Evolutionary conservation across 2,329 filamentous ascomycete species (phyloP), one percentile per base, ranked within the genome.

Genomic region (Aspergillus tubingensis): DNA sequence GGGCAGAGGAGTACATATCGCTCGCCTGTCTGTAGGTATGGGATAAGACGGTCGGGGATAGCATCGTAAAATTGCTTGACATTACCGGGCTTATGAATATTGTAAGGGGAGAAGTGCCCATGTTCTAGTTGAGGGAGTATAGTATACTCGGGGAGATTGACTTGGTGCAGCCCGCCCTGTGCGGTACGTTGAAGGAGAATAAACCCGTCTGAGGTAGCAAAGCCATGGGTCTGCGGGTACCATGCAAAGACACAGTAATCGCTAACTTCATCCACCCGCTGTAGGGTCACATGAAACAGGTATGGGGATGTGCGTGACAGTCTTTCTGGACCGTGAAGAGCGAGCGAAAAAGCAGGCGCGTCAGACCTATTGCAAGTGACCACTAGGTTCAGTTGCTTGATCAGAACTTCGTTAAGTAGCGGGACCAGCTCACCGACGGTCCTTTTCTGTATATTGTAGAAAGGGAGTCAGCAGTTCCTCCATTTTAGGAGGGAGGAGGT

Each of bases 241-340:
- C 51, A 39, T 43, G 19, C 15, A 19, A 54, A 54, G 51, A 25
- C 15, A 54, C 32, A 54, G 32, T 21, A 4, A 10, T 43, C 17
- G 19, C 15, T 25, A 41, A 15, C 38, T 4, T 54, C 51, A 41
- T 54, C 32, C 15, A 54, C 36, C 19, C 51, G 32, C 15, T 21
- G 51, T 21, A 54, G 51, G 15, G 51, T 43, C 19, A 54, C 51
- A 17, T 54, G 15, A 21, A 54, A 54, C 27, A 54, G 38, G 51
- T 43, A 54, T 8, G 51, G 51, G 17, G 32, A 15, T 5, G 17
- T 39, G 17, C 32, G 51, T 21, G 30, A 54, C 27, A 54, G 51
- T 21, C 6, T 54, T 25, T 30, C 36, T 3, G 51, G 51, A 17
- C 51, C 51, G 10, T 21, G 32, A n/a, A 54, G 51, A 7, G n/a